These are phyloP conservation scores for Tuber umbilicatum DNA, from an alignment of 495 filamentous ascomycete species.

Conservation along the genomic window DNA sequence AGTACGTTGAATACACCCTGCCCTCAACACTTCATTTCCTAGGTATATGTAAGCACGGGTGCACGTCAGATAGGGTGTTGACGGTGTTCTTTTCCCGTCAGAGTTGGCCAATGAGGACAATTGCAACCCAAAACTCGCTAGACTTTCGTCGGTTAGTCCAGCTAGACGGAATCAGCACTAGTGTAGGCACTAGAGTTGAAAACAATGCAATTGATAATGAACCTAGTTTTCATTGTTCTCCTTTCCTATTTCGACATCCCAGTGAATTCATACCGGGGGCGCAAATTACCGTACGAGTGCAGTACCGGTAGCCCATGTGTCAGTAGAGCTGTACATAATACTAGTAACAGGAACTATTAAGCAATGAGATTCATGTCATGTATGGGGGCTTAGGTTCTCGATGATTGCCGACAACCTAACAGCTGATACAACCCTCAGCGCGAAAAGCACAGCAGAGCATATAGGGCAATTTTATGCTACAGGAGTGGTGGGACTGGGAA, in stretches of 20 bases:
- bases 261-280: not conserved
- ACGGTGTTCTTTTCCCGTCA: not conserved
- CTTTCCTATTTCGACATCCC: not conserved
- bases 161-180: not conserved
- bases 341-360: not conserved
- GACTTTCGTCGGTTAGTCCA: not conserved
- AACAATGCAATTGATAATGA: not conserved
- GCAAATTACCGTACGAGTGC: too few species aligned
- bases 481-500: not conserved
- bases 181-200: not conserved
- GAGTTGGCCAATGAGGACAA: not conserved
- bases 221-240: not conserved
- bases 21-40: not conserved
- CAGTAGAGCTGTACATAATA: too few species aligned
- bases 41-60: not conserved
- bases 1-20: not conserved
- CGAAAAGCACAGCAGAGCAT: not conserved
- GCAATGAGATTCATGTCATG: not conserved
- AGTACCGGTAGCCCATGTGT: not conserved
- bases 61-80: not conserved
- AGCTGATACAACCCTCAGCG: not conserved
- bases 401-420: not conserved
- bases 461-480: not conserved
- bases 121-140: not conserved
- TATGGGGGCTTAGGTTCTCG: not conserved